Evolutionary conservation across 345 rosid genomes (phyloP).

Genomic region (Barbarea vulgaris): DNA sequence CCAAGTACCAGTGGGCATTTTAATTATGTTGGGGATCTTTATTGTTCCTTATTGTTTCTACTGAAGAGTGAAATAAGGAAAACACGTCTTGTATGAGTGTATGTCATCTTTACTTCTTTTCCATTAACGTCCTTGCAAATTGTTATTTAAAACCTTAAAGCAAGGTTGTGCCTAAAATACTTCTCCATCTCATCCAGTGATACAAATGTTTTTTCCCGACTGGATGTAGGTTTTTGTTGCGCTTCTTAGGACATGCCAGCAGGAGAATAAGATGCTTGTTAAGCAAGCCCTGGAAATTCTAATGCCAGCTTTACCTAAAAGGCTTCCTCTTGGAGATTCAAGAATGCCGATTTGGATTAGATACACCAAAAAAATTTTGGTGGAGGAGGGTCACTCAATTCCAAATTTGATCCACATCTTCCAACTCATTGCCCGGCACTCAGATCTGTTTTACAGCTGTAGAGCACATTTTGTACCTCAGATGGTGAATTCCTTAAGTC

Average conservation of each 20-base stretch:
- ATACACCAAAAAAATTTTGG: slow-evolving; percentile 91
- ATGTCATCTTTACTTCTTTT: slow-evolving; percentile 8
- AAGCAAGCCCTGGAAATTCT: slow-evolving; percentile 98
- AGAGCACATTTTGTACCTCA: slow-evolving; percentile 99
- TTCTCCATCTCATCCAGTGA: slow-evolving; percentile 8
- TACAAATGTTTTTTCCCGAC: slow-evolving; percentile 7
- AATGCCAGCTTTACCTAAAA: slow-evolving; percentile 95
- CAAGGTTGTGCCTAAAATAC: neutral
- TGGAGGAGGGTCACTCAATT: slow-evolving; percentile 96
- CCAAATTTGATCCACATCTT: slow-evolving; percentile 97
- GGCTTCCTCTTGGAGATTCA: slow-evolving; percentile 91
- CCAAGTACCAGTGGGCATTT: neutral
- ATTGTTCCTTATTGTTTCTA: slow-evolving; percentile 17
- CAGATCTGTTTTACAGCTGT: slow-evolving; percentile 91
- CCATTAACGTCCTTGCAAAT: neutral
- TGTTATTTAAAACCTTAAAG: slow-evolving; percentile 8
- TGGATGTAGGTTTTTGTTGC: slow-evolving; percentile 93
- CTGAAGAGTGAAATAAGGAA: slow-evolving; percentile 8
- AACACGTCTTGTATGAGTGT: slow-evolving; percentile 4
- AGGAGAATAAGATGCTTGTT: slow-evolving; percentile 93
- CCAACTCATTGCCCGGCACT: slow-evolving; percentile 95
- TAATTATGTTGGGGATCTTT: slow-evolving; percentile 11
- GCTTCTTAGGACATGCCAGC: slow-evolving; percentile 95
- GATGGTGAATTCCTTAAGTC: slow-evolving; percentile 98
- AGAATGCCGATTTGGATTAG: slow-evolving; percentile 98